Evolutionary conservation across 371 early-diverging fungal species (phyloP), one percentile per base, ranked within the genome.

Genomic region (Mucor sp.): DNA sequence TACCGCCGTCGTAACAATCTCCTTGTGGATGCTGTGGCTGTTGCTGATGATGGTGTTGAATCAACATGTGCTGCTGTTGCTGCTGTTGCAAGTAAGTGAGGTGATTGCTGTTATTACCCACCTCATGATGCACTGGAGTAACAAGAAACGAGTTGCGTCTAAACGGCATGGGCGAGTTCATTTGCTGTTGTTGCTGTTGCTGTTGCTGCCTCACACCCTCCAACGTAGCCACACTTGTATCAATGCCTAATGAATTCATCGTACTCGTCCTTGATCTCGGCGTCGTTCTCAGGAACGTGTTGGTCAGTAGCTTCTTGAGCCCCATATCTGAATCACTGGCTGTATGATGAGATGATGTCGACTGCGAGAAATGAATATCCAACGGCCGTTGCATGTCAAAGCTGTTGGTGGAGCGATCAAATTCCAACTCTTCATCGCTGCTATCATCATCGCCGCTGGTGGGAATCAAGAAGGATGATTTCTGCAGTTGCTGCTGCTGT

Each of bases 251-350:
- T 0, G 80, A 76, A 27, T 67, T 82, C 77, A 78, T 76, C 0
- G 89, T 86, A 59, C 82, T 87, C n/a, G 87, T 84, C 6, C 88
- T 77, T 11, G 88, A 89, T 56, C 87, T 68, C 4, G 85, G 82
- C 9, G 77, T 62, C 0, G 81, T 73, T 23, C 79, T 63, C 23
- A 81, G 53, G 43, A 79, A 62, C 6, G 79, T 70, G 47, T 60
- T 72, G 35, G 78, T 67, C 12, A 80, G 30, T 14, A 80, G 56
- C 32, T 77, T 77, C 47, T 80, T 80, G 8, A 79, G 55, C 4
- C 75, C 70, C 1, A 68, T 68, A 21, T 72, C 76, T 0, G 70
- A 27, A 43, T 73, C 74, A 33, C 60, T 44, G 0, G 48, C 32
- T 8, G 63, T 33, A 19, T 67, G 67, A 61, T 67, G 68, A 2